Evolutionary conservation across 2,329 filamentous ascomycete species (phyloP).

Genomic region (Plectosphaerella plurivora): DNA sequence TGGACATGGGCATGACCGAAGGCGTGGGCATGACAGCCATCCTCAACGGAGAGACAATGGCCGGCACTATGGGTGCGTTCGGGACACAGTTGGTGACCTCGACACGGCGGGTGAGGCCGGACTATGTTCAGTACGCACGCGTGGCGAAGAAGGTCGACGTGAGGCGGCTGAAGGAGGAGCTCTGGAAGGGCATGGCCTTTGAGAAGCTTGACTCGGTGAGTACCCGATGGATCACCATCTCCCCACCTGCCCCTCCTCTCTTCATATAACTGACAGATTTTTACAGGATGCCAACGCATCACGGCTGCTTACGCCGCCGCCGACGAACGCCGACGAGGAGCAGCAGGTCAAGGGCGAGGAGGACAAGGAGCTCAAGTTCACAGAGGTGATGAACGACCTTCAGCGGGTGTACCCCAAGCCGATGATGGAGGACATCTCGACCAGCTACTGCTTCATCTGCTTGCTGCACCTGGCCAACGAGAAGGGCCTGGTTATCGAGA

Average conservation of each 20-base stretch:
- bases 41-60: constrained; percentile 45
- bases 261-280: background rate
- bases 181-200: constrained; percentile 63
- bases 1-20: constrained; percentile 39
- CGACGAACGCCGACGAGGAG: constrained; percentile 20
- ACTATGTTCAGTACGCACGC: constrained; percentile 67
- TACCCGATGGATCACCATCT: background rate
- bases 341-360: constrained; percentile 27
- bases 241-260: background rate
- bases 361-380: constrained; percentile 71
- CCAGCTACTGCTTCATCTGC: constrained; percentile 89
- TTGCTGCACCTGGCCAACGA: constrained; percentile 89
- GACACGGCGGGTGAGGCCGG: constrained; percentile 57
- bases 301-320: constrained; percentile 22
- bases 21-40: constrained; percentile 43
- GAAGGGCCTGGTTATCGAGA: constrained; percentile 76
- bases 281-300: constrained; percentile 8
- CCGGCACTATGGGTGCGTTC: constrained; percentile 46
- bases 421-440: constrained; percentile 90
- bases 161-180: constrained; percentile 62
- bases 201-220: constrained; percentile 43
- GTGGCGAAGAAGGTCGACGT: constrained; percentile 71
- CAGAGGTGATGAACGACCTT: constrained; percentile 83
- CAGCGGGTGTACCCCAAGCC: constrained; percentile 81
- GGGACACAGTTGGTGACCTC: constrained; percentile 65